Evolutionary conservation across 805 yeast genomes (phyloP).

Genomic region (Tetrapisispora taiwanensis): DNA sequence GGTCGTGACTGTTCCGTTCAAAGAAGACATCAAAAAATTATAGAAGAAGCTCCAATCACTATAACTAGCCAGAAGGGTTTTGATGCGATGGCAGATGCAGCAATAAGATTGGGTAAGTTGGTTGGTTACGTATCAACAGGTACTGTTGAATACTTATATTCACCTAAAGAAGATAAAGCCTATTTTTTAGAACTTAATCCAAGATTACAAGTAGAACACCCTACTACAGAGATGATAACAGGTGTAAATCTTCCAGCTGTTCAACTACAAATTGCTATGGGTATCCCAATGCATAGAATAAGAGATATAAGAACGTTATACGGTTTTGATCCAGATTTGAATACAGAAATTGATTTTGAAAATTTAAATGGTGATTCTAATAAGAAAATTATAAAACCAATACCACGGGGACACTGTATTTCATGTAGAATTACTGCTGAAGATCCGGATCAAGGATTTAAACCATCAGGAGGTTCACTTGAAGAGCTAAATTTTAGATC

Average conservation of each 20-base stretch:
- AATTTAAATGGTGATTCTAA: conserved; percentile 54
- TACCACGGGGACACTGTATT: conserved; percentile 96
- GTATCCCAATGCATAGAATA: conserved; percentile 92
- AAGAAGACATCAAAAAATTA: conserved; percentile 97
- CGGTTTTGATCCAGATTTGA: conserved; percentile 91
- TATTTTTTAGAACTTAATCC: conserved; percentile 96
- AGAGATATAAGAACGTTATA: conserved; percentile 84
- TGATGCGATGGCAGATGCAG: conserved; percentile 89
- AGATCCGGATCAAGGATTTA: conserved; percentile 98
- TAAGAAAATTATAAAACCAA: conserved; percentile 77
- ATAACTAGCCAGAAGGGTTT: conserved; percentile 81
- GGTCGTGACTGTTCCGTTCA: conserved; percentile 99
- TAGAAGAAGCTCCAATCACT: conserved; percentile 98
- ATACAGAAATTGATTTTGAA: conserved; percentile 75
- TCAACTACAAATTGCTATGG: conserved; percentile 98
- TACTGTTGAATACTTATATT: conserved; percentile 94
- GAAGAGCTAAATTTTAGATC: conserved; percentile 96
- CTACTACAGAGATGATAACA: conserved; percentile 98
- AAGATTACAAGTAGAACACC: conserved; percentile 98
- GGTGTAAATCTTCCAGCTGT: conserved; percentile 98
- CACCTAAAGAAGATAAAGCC: conserved; percentile 87
- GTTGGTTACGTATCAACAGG: conserved; percentile 99
- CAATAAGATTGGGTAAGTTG: conserved; percentile 89
- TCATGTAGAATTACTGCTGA: conserved; percentile 99
- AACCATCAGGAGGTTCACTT: conserved; percentile 94